Base-by-base conservation (phyloP, 148 eudicot genomes). In the Polygonum aviculare region DNA sequence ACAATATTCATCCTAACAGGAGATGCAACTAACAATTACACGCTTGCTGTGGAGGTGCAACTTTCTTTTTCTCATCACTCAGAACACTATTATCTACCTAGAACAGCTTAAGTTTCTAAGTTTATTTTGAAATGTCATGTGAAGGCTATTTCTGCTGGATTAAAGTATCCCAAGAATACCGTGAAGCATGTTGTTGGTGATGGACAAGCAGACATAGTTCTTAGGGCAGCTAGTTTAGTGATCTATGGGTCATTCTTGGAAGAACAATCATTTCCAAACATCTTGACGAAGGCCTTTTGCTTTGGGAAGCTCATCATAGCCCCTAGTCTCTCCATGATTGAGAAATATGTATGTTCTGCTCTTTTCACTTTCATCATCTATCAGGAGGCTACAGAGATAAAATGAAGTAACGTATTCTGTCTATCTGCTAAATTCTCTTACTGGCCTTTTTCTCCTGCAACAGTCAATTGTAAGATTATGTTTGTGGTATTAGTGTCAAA, bases 231-330 rank as follows among this genome's bases (percentile, higher is more conserved):
- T 33, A 79, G 86, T 84, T 80, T 95, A 73, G 94, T 95, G 74
- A 83, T 95, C 78, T 92, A 95, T 78, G 97, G 96, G 75, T 90
- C 98, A 33, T 90, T 92, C 78, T 89, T 88, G 60, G 94, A 95
- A 79, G 98, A 92, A 74, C 87, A 73, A 76, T 81, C 85, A 72
- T 95, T 95, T 83, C 98, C 98, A 10, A 86, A 84, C 73, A 83
- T 89, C 77, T 88, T 95, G 82, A 80, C 81, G 41, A 89, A 88
- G 80, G 91, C 98, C 82, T 92, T 95, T 97, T 79, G 89, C 76
- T 81, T 82, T 49, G 96, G 79, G 86, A 95, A 95, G 86, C 97
- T 91, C 63, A 83, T 90, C 60, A 77, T 90, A 79, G 94, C 97
- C 12, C 98, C 98, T 40, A 75, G 86, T 76, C 91, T 92, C 22